Percentiles rank a stretch among this genome's conserved stretches.
phyloP scores from a whole-genome alignment of 1,139 yeast species.

The Protomyces arabidopsidicola region DNA sequence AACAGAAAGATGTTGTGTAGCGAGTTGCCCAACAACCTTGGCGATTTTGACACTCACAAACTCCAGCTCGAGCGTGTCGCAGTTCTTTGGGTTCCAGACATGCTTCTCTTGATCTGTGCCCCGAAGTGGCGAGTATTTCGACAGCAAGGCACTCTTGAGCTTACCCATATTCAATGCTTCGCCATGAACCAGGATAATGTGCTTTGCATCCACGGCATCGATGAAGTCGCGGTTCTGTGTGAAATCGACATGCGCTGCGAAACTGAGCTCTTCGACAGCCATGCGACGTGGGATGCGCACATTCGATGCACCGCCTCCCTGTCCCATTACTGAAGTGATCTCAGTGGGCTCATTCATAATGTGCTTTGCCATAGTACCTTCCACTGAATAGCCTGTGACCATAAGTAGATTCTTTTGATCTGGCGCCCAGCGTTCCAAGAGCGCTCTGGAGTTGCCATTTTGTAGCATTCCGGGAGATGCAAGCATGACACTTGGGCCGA shows the following conservation, averaged over 20 bases:
- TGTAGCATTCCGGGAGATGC: conserved; percentile 99
- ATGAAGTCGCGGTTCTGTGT: conserved; percentile 89
- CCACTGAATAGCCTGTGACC: conserved; percentile 95
- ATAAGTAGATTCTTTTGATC: conserved; percentile 84
- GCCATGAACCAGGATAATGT: conserved; percentile 78
- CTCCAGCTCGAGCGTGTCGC: conserved; percentile 69
- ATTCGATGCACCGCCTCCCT: conserved; percentile 46
- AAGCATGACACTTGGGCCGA: conserved; percentile 92
- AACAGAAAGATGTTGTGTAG: conserved; percentile 21
- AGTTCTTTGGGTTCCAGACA: conserved; percentile 87
- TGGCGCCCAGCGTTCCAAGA: conserved; percentile 95
- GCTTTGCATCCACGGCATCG: conserved; percentile 76
- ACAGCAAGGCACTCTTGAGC: conserved; percentile 80
- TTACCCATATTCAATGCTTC: conserved; percentile 98
- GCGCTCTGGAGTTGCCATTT: conserved; percentile 85
- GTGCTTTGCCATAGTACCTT: conserved; percentile 95
- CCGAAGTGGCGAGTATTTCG: conserved; percentile 75
- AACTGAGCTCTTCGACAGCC: conserved; percentile 88
- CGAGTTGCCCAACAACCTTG: conserved; percentile 38
- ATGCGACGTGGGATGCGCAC: conserved; percentile 74
- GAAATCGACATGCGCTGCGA: conserved; percentile 98
- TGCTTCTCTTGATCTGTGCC: conserved; percentile 89
- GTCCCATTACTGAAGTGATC: conserved; percentile 69
- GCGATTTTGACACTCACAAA: conserved; percentile 84
- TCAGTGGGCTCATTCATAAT: conserved; percentile 82